Base-by-base conservation (phyloP, 768 basidiomycete species). In the Russula vinacea region DNA sequence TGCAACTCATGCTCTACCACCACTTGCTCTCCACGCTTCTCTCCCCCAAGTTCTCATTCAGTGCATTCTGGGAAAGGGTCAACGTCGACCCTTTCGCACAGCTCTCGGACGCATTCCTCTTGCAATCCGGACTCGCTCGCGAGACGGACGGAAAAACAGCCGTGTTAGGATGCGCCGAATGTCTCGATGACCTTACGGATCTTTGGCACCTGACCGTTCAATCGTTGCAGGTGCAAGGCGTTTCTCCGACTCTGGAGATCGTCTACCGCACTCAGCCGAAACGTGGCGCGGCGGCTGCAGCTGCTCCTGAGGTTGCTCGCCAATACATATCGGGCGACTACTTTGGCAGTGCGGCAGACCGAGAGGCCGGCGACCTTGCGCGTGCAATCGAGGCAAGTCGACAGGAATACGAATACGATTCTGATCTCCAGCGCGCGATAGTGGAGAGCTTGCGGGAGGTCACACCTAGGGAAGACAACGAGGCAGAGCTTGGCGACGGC, bases 1-100 rank as follows among this genome's bases (percentile, higher is more conserved):
- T 91, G 40, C 91, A 93, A 71, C 79, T 92, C 5, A 90, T 90
- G 87, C 74, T 91, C 42, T 93, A 93, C 70, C 81, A 83, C 68
- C 83, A 83, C 19, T 81, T 93, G 57, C 78, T 93, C 42, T 76
- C 78, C 24, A 74, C 75, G 4, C 74, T 90, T 14, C 71, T 86
- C 22, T 60, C 69, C 1, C 73, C 80, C 3, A 71, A 72, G 2
- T 71, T 85, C 63, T 79, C 86, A 68, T 89, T 87, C 69, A 52
- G 72, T 26, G 59, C 70, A 0, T 68, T 92, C 11, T 91, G 87
- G 85, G 67, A 63, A 16, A 75, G 73, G 29, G 70, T 85, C 1
- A 71, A 74, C 2, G 67, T 87, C 16, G 67, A 85, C 60, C 76
- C 83, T 0, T 69, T 67, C 0, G 73, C 70, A 54, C 67, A 73